Evolutionary conservation across 129 eudicot genomes (phyloP).

Genomic region (Mikania micrantha): DNA sequence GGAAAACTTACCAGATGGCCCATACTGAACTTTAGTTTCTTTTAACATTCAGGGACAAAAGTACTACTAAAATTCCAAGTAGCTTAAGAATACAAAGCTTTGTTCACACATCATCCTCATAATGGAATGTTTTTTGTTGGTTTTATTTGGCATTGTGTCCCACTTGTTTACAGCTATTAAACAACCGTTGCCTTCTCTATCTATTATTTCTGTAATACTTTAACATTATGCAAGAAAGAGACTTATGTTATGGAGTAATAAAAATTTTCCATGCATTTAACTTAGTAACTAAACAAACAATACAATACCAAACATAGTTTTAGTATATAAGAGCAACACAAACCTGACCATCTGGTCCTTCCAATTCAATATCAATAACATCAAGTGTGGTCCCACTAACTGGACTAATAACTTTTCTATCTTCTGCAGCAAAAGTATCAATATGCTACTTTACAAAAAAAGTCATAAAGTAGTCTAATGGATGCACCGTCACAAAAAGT

Average conservation of each 20-base stretch:
- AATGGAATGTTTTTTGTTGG: conserved; percentile 69
- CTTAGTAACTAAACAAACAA: background rate
- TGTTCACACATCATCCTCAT: conserved; percentile 89
- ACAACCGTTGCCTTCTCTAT: conserved; percentile 96
- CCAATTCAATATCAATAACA: conserved; percentile 94
- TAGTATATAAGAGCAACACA: conserved; percentile 17
- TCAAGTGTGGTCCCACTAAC: conserved; percentile 99
- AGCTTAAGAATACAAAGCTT: conserved; percentile 83
- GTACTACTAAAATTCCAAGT: too few relatives aligned
- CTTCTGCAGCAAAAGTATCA: conserved; percentile 95
- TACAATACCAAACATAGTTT: background rate
- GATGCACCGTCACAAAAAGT: too few relatives aligned
- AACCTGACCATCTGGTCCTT: conserved; percentile 95
- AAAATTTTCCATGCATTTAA: background rate
- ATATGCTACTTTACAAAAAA: conserved; percentile 93
- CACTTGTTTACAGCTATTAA: conserved; percentile 94
- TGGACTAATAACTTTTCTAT: conserved; percentile 96
- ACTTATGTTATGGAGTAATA: background rate
- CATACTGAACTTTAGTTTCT: conserved; percentile 63
- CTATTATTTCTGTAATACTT: conserved; percentile 95
- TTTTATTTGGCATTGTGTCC: conserved; percentile 97
- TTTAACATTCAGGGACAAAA: conserved; percentile 51
- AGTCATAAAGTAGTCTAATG: too few relatives aligned
- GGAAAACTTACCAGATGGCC: conserved; percentile 75
- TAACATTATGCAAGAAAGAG: conserved; percentile 42